Conservation (phyloP, 306 rosid species). For the Gastrolobium bilobum region DNA sequence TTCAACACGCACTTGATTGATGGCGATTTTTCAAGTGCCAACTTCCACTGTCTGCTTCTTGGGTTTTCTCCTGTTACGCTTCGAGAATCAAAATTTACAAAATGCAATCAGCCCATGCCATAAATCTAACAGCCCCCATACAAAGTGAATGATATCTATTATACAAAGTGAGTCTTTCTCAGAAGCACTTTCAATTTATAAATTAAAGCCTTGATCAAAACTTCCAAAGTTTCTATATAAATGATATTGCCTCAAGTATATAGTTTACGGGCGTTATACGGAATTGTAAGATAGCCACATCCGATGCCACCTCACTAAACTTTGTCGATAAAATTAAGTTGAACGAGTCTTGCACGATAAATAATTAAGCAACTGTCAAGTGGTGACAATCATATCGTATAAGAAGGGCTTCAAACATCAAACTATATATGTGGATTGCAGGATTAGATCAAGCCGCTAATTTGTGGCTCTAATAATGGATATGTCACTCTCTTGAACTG, state of each 20-base stretch:
- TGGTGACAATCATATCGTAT: not conserved
- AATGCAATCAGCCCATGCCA: not conserved
- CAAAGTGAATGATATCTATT: too few relatives aligned
- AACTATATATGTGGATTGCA: not conserved
- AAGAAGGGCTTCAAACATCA: not conserved
- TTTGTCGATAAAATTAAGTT: not conserved
- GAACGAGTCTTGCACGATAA: slow-evolving; percentile 11
- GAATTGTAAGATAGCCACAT: not conserved
- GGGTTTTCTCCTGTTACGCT: not conserved
- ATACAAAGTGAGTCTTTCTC: not conserved
- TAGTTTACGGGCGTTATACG: not conserved
- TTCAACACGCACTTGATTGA: not conserved
- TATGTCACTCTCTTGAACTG: slow-evolving; percentile 41
- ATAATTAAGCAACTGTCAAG: not conserved
- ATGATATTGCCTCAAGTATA: not conserved
- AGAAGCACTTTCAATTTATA: not conserved
- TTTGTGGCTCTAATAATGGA: not conserved
- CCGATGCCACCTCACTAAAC: not conserved
- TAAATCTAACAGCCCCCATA: not conserved
- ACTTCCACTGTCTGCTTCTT: not conserved
- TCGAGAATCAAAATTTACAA: too few relatives aligned
- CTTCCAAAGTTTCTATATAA: not conserved
- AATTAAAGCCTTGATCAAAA: not conserved
- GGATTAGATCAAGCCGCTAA: slow-evolving; percentile 14
- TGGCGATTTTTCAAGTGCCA: not conserved